Evolutionary conservation across 345 rosid genomes (phyloP).

Genomic region (Trapa bicornis): DNA sequence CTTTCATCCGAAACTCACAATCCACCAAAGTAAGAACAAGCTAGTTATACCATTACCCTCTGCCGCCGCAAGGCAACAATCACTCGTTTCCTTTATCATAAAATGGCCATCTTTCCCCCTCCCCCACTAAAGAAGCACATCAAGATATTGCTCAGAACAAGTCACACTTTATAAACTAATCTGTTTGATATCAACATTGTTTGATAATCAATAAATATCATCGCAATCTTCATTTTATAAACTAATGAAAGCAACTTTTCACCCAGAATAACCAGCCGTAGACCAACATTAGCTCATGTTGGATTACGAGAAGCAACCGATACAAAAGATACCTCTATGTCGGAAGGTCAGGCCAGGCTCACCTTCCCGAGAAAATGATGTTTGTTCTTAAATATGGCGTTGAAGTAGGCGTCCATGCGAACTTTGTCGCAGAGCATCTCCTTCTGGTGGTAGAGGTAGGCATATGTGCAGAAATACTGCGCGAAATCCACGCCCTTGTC

Average conservation of each 20-base stretch:
- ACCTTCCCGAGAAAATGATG: conserved; percentile 84
- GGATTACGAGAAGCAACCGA: background rate
- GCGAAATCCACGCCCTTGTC: conserved; percentile 91
- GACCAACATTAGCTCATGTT: background rate
- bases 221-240: background rate
- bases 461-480: conserved; percentile 76
- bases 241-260: background rate
- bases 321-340: background rate
- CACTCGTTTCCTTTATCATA: too few relatives aligned
- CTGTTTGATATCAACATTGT: background rate
- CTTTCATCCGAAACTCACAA: background rate
- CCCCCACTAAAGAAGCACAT: too few relatives aligned
- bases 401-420: conserved; percentile 93
- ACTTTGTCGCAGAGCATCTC: conserved; percentile 97
- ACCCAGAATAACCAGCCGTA: background rate
- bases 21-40: background rate
- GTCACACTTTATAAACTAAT: background rate
- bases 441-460: conserved; percentile 89
- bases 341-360: background rate
- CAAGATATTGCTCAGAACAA: too few relatives aligned
- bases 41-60: background rate
- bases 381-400: conserved; percentile 62
- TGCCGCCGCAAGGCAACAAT: background rate
- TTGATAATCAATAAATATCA: background rate
- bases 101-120: too few relatives aligned